These are phyloP conservation scores for Coemansia sp. DNA, from an alignment of 192 early-diverging fungal species.

Conservation along the genomic window DNA sequence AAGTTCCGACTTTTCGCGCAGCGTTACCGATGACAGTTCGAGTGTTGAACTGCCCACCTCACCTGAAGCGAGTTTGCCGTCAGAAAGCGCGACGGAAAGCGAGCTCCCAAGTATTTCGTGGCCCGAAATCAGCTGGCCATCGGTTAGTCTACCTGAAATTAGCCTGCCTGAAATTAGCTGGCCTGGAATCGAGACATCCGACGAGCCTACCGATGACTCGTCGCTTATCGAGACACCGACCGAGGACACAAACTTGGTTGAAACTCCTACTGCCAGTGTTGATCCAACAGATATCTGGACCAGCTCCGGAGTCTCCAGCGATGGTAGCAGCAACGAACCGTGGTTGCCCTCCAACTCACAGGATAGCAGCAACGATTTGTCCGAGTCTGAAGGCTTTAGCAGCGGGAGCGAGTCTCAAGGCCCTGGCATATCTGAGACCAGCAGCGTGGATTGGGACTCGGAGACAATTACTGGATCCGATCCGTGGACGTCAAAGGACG, in stretches of 20 bases:
- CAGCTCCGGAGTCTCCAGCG: background rate
- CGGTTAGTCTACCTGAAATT: slow-evolving; percentile 9
- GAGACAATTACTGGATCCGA: background rate
- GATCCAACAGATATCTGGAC: background rate
- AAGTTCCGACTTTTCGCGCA: slow-evolving; percentile 8
- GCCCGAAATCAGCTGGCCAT: slow-evolving; percentile 20
- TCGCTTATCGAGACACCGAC: slow-evolving; percentile 7
- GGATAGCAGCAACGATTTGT: background rate
- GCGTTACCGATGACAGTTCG: background rate
- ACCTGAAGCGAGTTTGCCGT: background rate
- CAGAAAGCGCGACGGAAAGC: background rate
- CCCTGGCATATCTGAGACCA: background rate
- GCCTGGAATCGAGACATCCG: background rate
- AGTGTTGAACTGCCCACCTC: background rate
- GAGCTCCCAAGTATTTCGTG: slow-evolving; percentile 5
- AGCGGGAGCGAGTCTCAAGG: background rate
- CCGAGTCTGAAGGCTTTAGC: background rate
- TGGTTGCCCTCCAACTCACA: too few species aligned
- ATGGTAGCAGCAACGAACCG: background rate
- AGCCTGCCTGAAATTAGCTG: background rate
- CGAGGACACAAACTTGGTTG: background rate
- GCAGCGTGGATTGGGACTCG: slow-evolving; percentile 5
- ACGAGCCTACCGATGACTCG: background rate
- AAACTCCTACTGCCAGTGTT: background rate
- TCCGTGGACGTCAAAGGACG: background rate